Conservation (phyloP, 75 land plant genomes). For the Picea glauca region DNA sequence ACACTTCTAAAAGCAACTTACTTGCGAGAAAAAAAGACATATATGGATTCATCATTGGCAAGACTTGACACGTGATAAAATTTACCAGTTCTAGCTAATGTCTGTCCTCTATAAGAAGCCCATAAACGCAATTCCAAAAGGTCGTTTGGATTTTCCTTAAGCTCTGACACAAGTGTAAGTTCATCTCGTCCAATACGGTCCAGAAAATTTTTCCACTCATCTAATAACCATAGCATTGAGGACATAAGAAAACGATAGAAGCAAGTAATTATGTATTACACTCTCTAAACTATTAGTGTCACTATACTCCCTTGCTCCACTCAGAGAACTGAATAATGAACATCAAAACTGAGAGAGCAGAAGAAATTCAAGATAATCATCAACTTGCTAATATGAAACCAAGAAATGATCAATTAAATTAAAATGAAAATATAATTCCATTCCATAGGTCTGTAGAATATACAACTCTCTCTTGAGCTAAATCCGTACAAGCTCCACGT, state of each 20-base stretch:
- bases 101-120: slow-evolving; percentile 99
- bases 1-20: not conserved
- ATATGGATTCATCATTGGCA: too few relatives aligned
- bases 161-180: slow-evolving; percentile 36
- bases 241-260: too few relatives aligned
- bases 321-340: not conserved
- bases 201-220: slow-evolving; percentile 97
- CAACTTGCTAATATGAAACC: not conserved
- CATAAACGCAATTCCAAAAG: slow-evolving; percentile 83
- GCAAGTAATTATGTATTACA: not conserved
- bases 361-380: not conserved
- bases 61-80: not conserved
- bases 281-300: not conserved
- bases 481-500: not conserved
- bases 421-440: not conserved
- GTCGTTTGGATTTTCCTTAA: slow-evolving; percentile 41
- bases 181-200: slow-evolving; percentile 73
- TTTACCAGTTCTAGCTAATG: slow-evolving; percentile 93
- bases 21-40: not conserved
- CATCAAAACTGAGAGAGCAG: not conserved
- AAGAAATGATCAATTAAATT: not conserved
- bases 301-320: not conserved
- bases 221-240: slow-evolving; percentile 24
- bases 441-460: not conserved
- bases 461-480: not conserved